Evolutionary conservation across 2,329 filamentous ascomycete species (phyloP).

Genomic region (Xylariaceae sp.): DNA sequence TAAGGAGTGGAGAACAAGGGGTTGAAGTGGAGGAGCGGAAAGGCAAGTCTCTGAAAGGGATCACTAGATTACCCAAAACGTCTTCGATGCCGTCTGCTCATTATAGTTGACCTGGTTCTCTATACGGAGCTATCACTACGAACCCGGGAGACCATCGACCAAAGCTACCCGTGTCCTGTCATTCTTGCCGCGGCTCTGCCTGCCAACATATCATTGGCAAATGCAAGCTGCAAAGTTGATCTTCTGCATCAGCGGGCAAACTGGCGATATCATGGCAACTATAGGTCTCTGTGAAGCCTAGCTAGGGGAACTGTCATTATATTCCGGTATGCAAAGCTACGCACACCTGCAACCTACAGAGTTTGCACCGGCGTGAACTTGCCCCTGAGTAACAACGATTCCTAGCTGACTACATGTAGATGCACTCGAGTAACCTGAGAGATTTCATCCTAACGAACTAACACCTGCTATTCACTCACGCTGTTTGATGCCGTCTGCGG

Average conservation of each 20-base stretch:
- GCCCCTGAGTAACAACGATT: neutral
- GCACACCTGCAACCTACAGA: conserved; percentile 10
- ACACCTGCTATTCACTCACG: conserved; percentile 3
- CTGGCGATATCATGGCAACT: conserved; percentile 1
- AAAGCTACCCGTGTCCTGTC: conserved; percentile 16
- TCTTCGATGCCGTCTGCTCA: conserved; percentile 22
- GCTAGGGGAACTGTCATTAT: neutral
- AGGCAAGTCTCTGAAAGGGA: conserved; percentile 34
- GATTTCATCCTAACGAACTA: conserved; percentile 1
- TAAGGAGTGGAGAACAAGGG: conserved; percentile 31
- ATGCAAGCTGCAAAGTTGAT: conserved; percentile 2
- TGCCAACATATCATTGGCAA: conserved; percentile 2
- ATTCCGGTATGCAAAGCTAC: conserved; percentile 10
- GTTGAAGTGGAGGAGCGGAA: conserved; percentile 34
- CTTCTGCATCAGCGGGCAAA: conserved; percentile 8
- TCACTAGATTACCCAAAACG: conserved; percentile 17
- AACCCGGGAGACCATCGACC: conserved; percentile 3
- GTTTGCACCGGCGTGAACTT: conserved; percentile 3
- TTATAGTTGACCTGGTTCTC: conserved; percentile 16
- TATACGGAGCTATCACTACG: conserved; percentile 8
- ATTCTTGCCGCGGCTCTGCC: conserved; percentile 22
- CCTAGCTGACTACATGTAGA: neutral
- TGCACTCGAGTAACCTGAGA: conserved; percentile 1
- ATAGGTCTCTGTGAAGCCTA: conserved; percentile 3
- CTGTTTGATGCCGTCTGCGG: conserved; percentile 17